Evolutionary conservation across 306 rosid species (phyloP).

Genomic region (Cucumis sativus): DNA sequence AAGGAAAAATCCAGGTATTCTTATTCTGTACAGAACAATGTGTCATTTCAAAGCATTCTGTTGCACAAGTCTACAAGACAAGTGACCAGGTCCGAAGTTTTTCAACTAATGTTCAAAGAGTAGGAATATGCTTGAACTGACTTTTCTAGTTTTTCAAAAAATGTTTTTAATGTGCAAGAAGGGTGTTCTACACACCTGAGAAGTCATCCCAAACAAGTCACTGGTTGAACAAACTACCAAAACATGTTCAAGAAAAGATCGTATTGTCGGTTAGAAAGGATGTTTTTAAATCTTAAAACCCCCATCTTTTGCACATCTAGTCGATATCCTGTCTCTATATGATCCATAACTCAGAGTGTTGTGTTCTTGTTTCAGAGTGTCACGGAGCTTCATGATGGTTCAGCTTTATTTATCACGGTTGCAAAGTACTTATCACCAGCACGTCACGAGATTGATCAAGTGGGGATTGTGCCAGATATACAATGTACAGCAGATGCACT

Average conservation of each 20-base stretch:
- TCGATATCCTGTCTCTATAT: neutral
- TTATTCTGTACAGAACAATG: neutral
- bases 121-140: too few relatives aligned
- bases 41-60: neutral
- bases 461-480: constrained; percentile 79
- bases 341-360: neutral
- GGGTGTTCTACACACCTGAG: too few relatives aligned
- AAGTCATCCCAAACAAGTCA: too few relatives aligned
- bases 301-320: neutral
- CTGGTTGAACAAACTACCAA: neutral
- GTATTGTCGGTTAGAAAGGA: neutral
- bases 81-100: neutral
- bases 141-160: too few relatives aligned
- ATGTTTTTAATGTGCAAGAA: too few relatives aligned
- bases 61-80: neutral
- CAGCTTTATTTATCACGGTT: constrained; percentile 83
- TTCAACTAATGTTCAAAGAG: neutral
- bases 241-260: neutral
- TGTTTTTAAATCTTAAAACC: neutral
- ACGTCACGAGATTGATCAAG: constrained; percentile 88
- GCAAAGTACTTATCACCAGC: constrained; percentile 92
- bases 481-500: constrained; percentile 89
- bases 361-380: constrained; percentile 48
- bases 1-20: constrained; percentile 93
- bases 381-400: constrained; percentile 87